A percentile compares a stretch with the other conserved stretches of the same genome.
Conservation (phyloP, 2,329 filamentous ascomycete species). For the Purpureocillium lavendulum region DNA sequence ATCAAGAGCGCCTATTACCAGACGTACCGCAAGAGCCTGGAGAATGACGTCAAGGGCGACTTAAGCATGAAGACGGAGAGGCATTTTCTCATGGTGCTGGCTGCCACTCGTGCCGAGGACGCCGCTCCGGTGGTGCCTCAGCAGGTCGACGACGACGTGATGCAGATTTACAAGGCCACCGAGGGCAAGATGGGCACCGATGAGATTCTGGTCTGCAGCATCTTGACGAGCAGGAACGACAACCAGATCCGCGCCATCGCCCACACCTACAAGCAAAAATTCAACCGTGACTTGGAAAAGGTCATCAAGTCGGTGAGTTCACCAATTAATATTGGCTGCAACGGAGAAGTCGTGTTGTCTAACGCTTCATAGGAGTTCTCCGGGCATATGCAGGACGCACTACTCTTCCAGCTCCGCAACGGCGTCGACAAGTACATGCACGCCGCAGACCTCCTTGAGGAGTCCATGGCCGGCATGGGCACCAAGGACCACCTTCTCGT, state of each 20-base stretch:
- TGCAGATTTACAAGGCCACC: constrained; percentile 68
- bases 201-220: constrained; percentile 67
- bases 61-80: constrained; percentile 79
- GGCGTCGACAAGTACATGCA: constrained; percentile 76
- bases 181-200: constrained; percentile 67
- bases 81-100: constrained; percentile 76
- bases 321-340: not conserved
- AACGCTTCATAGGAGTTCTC: constrained; percentile 58
- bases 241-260: constrained; percentile 77
- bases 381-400: constrained; percentile 83
- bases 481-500: constrained; percentile 80
- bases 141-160: constrained; percentile 67
- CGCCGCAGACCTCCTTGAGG: constrained; percentile 76
- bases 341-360: not conserved
- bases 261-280: constrained; percentile 65
- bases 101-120: constrained; percentile 70
- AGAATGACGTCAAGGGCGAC: constrained; percentile 66
- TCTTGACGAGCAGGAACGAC: constrained; percentile 68
- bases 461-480: constrained; percentile 76
- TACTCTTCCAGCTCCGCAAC: constrained; percentile 69
- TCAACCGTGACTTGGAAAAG: constrained; percentile 60
- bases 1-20: constrained; percentile 75
- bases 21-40: constrained; percentile 57
- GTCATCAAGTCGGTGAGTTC: constrained; percentile 59
- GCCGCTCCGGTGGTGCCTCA: constrained; percentile 63